Conservation (phyloP, 176 grass and related monocot species). For the Lolium perenne region DNA sequence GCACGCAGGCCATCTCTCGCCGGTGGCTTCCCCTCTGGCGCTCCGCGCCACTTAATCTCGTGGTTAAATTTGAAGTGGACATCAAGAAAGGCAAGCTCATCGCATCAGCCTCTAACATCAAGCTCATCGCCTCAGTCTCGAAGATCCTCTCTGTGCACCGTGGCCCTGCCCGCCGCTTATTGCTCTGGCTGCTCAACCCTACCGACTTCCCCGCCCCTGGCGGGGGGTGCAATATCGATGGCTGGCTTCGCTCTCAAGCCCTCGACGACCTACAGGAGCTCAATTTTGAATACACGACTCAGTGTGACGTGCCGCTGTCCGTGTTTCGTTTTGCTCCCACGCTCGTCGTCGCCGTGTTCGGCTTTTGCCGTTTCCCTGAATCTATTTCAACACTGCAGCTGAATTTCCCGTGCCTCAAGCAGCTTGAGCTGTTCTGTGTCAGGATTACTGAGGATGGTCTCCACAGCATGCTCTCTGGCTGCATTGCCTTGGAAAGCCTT, state of each 20-base stretch:
- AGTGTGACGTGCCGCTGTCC: background rate
- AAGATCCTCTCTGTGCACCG: background rate
- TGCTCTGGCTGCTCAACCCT: background rate
- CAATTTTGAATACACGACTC: background rate
- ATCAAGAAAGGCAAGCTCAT: background rate
- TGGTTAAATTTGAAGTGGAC: background rate
- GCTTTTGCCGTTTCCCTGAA: background rate
- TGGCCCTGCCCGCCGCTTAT: background rate
- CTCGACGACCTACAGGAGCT: background rate
- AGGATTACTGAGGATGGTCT: background rate
- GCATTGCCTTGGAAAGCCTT: background rate
- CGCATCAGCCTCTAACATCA: background rate
- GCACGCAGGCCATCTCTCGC: background rate
- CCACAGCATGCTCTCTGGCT: background rate
- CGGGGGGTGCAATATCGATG: background rate
- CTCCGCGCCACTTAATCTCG: background rate
- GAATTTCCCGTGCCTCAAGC: background rate
- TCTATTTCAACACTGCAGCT: background rate
- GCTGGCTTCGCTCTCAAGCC: background rate
- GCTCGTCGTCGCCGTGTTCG: background rate
- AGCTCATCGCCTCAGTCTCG: background rate
- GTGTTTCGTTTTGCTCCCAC: background rate
- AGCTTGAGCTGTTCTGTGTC: background rate
- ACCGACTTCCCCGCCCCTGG: background rate
- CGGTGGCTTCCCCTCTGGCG: constrained; percentile 2